A percentile compares a stretch with the other conserved stretches of the same genome.
These are phyloP conservation scores for Gonium pectorale DNA, from an alignment of 139 green algal genomes.

Conservation along the genomic window DNA sequence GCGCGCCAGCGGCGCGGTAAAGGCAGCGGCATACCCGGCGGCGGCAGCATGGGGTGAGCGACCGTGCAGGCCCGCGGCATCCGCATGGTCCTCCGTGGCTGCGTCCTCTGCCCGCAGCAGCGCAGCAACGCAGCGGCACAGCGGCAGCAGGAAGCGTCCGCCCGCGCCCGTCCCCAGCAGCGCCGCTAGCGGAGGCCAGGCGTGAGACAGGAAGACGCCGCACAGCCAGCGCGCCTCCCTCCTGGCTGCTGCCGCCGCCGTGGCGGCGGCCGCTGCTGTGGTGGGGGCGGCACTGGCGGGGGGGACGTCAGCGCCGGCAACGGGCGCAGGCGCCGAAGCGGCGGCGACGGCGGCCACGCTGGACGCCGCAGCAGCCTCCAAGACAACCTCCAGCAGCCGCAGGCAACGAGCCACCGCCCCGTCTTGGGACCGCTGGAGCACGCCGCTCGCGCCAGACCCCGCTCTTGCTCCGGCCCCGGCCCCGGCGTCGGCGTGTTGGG, in stretches of 20 bases:
- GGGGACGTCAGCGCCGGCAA: not conserved
- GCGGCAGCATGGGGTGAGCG: not conserved
- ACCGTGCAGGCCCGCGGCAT: too few relatives aligned
- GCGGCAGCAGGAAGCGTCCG: conserved; percentile 8
- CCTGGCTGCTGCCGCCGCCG: not conserved
- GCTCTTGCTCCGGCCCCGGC: not conserved
- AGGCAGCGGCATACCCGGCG: too few relatives aligned
- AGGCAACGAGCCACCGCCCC: not conserved
- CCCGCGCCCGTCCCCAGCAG: not conserved
- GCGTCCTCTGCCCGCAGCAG: not conserved
- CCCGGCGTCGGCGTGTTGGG: too few relatives aligned
- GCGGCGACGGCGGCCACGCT: too few relatives aligned
- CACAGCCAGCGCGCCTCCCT: too few relatives aligned
- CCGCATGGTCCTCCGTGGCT: too few relatives aligned
- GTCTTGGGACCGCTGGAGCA: not conserved
- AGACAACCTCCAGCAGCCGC: not conserved
- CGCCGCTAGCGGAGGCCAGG: not conserved
- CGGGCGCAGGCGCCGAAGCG: not conserved
- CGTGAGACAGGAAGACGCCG: not conserved
- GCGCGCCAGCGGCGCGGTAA: too few relatives aligned
- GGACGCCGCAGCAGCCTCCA: too few relatives aligned
- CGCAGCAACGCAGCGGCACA: not conserved
- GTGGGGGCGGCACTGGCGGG: not conserved
- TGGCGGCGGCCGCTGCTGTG: not conserved
- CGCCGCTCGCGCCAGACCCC: not conserved